Evolutionary conservation across 257 asterid genomes (phyloP).

Genomic region (Voacanga thouarsii): DNA sequence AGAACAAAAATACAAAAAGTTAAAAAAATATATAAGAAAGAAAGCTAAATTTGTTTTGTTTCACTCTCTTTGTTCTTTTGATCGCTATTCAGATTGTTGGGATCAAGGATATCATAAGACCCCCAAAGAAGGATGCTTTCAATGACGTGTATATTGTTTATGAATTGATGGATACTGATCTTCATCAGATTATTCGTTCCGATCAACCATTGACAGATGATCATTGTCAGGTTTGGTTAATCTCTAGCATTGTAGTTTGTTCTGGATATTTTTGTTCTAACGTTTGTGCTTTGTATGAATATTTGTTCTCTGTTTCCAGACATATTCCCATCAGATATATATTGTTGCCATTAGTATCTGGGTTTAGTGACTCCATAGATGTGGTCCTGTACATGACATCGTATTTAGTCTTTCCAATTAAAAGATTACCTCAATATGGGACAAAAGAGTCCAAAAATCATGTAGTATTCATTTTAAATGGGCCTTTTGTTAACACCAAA

Average conservation of each 20-base stretch:
- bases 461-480: background rate
- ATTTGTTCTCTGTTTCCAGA: background rate
- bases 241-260: background rate
- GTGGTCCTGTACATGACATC: background rate
- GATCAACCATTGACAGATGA: conserved; percentile 68
- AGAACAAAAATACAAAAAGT: too few species aligned
- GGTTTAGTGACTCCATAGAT: background rate
- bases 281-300: background rate
- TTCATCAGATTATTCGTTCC: conserved; percentile 89
- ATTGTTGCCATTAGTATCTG: background rate
- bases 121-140: conserved; percentile 64
- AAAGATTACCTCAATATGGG: background rate
- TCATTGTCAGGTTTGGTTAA: conserved; percentile 64
- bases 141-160: conserved; percentile 78
- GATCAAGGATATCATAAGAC: conserved; percentile 76
- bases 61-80: conserved; percentile 5
- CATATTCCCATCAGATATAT: background rate
- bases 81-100: conserved; percentile 51
- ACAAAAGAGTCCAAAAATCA: background rate
- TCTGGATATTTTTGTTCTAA: background rate
- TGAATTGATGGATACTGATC: conserved; percentile 82
- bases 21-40: too few species aligned
- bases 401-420: background rate
- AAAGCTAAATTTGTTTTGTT: background rate
- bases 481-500: background rate